Evolutionary conservation across 768 basidiomycete species (phyloP).

Genomic region (Nidularia pulvinata): DNA sequence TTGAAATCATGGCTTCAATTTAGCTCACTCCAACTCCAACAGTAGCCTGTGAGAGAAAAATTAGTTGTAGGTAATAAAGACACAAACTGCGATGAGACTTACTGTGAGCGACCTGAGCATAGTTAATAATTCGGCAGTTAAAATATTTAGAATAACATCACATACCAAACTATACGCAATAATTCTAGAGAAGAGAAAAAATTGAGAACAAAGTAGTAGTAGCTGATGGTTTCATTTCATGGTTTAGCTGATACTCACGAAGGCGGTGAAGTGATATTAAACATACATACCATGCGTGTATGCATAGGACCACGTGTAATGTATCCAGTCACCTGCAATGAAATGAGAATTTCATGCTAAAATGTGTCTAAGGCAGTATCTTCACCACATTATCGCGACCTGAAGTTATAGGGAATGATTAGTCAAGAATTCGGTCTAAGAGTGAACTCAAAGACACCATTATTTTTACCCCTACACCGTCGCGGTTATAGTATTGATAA

Average conservation of each 20-base stretch:
- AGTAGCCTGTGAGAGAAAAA: background rate
- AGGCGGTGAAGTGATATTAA: background rate
- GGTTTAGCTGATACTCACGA: background rate
- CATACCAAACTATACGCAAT: background rate
- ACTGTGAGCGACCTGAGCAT: background rate
- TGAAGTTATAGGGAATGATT: background rate
- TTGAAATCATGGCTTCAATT: background rate
- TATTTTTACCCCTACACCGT: background rate
- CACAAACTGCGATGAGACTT: background rate
- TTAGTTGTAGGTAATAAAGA: background rate
- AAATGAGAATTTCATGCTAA: too few species aligned
- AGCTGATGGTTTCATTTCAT: background rate
- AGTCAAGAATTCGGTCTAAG: background rate
- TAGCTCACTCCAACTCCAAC: background rate
- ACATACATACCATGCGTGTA: background rate
- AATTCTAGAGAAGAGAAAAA: background rate
- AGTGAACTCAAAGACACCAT: background rate
- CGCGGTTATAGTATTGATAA: background rate
- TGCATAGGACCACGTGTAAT: too few species aligned
- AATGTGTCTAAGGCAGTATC: background rate
- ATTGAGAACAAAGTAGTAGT: background rate
- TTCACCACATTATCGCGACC: background rate
- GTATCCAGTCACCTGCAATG: too few species aligned
- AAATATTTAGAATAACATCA: background rate
- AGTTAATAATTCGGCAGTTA: background rate